Conservation (phyloP, 805 yeast genomes). For the Monosporozyma aerobia region DNA sequence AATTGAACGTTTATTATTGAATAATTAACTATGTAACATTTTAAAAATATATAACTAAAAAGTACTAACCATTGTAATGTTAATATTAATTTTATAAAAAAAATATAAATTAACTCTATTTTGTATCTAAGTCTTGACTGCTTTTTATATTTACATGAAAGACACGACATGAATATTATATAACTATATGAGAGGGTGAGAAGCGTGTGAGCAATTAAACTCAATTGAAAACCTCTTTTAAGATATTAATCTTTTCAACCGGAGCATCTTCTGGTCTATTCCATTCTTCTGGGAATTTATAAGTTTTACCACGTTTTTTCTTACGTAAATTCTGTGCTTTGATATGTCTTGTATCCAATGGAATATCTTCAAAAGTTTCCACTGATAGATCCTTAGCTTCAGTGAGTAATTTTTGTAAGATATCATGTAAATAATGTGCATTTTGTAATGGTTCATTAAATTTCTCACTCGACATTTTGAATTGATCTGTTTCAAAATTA, state of each 20-base stretch:
- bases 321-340: slow-evolving; percentile 38
- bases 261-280: slow-evolving; percentile 65
- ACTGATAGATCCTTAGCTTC: slow-evolving; percentile 51
- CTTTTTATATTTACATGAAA: slow-evolving; percentile 3
- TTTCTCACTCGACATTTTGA: slow-evolving; percentile 56
- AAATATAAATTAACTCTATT: no score
- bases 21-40: slow-evolving; percentile 3
- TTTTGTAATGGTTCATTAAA: slow-evolving; percentile 80
- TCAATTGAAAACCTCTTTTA: slow-evolving; percentile 9
- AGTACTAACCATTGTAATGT: neutral
- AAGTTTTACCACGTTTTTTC: slow-evolving; percentile 29
- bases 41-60: slow-evolving; percentile 1
- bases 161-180: neutral
- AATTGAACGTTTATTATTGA: neutral
- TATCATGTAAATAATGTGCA: slow-evolving; percentile 59
- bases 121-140: neutral
- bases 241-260: slow-evolving; percentile 24
- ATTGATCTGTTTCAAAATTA: slow-evolving; percentile 46
- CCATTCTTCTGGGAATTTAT: slow-evolving; percentile 75
- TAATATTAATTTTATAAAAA: neutral
- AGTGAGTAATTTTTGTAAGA: slow-evolving; percentile 48
- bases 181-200: neutral
- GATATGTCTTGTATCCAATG: slow-evolving; percentile 69
- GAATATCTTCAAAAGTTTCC: slow-evolving; percentile 66
- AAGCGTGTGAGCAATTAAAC: no score